These are phyloP conservation scores for Smallanthus sonchifolius DNA, from an alignment of 129 eudicot genomes.

Conservation along the genomic window DNA sequence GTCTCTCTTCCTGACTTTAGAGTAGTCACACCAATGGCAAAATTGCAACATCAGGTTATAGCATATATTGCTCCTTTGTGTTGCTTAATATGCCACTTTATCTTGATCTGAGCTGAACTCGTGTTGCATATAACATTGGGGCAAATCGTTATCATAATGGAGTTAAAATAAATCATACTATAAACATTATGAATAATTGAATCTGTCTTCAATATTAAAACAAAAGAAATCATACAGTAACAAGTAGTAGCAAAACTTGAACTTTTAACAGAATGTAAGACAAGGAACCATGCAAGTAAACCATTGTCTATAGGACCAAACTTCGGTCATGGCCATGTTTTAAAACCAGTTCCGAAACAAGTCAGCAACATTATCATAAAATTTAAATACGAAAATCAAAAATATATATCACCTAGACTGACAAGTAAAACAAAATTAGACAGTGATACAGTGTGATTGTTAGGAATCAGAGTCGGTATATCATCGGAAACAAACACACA, in stretches of 20 bases:
- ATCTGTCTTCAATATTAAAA: background rate
- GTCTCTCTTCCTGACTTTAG: background rate
- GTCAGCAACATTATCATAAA: background rate
- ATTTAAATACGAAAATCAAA: background rate
- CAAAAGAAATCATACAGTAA: background rate
- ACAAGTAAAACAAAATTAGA: background rate
- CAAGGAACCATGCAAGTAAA: background rate
- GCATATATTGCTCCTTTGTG: background rate
- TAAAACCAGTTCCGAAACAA: background rate
- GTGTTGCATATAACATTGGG: background rate
- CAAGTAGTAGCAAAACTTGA: background rate
- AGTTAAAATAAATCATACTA: background rate
- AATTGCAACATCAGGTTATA: background rate
- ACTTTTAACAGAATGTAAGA: background rate
- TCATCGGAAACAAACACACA: too few relatives aligned
- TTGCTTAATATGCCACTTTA: background rate
- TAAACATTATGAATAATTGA: background rate
- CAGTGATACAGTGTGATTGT: background rate
- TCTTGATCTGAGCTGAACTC: background rate
- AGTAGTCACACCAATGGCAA: background rate
- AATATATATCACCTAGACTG: background rate
- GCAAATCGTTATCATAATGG: background rate
- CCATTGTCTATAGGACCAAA: background rate
- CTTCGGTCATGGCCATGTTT: background rate
- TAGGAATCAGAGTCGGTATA: too few relatives aligned